phyloP scores from a whole-genome alignment of 2,329 filamentous ascomycete genomes.

The Pestalotiopsis fici region DNA sequence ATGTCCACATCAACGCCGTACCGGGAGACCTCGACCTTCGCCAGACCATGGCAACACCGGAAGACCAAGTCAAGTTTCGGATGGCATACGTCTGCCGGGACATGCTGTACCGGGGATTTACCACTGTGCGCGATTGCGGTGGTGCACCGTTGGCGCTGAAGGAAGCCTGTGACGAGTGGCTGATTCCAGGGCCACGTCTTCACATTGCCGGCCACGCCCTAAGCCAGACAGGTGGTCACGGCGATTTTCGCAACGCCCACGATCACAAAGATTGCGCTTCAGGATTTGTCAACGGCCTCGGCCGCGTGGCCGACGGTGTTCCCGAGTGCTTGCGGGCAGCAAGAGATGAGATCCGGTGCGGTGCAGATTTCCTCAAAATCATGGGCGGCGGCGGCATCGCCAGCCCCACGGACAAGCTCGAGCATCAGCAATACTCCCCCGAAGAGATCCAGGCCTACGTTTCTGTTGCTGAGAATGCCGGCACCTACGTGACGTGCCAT shows the following conservation, averaged over 20 bases:
- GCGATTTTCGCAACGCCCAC: background rate
- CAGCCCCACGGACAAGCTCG: background rate
- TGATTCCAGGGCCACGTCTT: background rate
- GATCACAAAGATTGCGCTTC: background rate
- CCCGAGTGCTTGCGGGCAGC: background rate
- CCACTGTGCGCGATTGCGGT: background rate
- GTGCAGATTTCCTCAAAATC: background rate
- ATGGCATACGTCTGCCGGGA: background rate
- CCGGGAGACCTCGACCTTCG: background rate
- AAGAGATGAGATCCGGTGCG: background rate
- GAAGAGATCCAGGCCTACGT: background rate
- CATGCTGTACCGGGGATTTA: background rate
- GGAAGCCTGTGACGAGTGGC: background rate
- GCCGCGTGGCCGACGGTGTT: background rate
- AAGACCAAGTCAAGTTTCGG: background rate
- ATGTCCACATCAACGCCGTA: background rate
- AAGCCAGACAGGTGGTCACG: background rate
- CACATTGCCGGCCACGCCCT: background rate
- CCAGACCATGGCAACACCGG: background rate
- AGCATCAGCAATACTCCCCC: background rate
- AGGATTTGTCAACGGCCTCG: background rate
- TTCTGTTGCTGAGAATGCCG: background rate
- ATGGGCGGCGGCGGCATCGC: background rate
- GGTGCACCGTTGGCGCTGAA: background rate
- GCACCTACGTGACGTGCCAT: background rate